phyloP scores from a whole-genome alignment of 2,329 filamentous ascomycete species.

The Fusarium musae region DNA sequence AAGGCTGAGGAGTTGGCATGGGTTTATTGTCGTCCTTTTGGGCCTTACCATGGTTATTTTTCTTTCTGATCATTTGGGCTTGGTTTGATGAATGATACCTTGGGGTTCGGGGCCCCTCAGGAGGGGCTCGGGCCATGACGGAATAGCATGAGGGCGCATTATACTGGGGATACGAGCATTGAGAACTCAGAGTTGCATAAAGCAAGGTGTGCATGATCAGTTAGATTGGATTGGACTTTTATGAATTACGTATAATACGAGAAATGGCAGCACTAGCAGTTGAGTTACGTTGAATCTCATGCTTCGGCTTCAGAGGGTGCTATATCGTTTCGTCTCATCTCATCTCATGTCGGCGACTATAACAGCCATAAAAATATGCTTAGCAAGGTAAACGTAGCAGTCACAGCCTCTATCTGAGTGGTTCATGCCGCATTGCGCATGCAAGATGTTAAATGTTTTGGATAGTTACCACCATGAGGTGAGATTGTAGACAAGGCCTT shows the following conservation, averaged over 20 bases:
- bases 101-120: slow-evolving; percentile 33
- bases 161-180: slow-evolving; percentile 14
- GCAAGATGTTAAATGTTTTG: neutral
- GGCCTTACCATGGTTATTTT: slow-evolving; percentile 26
- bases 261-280: slow-evolving; percentile 36
- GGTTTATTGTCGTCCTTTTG: slow-evolving; percentile 37
- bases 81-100: slow-evolving; percentile 43
- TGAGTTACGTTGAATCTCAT: neutral
- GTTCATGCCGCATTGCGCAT: neutral
- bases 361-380: neutral
- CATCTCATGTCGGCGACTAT: neutral
- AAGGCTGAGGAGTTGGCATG: slow-evolving; percentile 44
- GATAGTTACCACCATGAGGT: neutral
- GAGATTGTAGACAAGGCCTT: neutral
- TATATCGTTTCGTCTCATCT: neutral
- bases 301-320: neutral
- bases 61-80: slow-evolving; percentile 31
- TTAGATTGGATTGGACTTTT: slow-evolving; percentile 46
- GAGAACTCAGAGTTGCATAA: neutral
- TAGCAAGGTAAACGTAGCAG: neutral
- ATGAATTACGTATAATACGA: slow-evolving; percentile 39
- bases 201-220: slow-evolving; percentile 31
- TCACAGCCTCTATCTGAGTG: neutral
- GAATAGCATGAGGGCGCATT: slow-evolving; percentile 29
- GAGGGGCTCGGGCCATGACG: slow-evolving; percentile 42